Evolutionary conservation across 2,329 filamentous ascomycete species (phyloP).

Genomic region (Colletotrichum sp.): DNA sequence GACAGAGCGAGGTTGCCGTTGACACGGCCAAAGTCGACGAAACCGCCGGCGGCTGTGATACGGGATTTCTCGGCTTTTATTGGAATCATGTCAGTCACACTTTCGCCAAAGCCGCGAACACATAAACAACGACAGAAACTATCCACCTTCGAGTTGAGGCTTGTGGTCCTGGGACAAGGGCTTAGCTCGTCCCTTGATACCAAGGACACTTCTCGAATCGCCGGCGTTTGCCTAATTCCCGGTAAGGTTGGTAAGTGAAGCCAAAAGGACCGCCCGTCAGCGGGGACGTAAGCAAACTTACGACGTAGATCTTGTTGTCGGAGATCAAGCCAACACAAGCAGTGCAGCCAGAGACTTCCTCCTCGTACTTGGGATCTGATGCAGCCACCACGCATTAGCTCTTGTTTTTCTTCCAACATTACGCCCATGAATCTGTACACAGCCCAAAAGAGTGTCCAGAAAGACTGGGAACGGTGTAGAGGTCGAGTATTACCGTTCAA

Average conservation of each 20-base stretch:
- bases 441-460: neutral
- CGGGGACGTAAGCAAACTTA: constrained; percentile 58
- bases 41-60: constrained; percentile 94
- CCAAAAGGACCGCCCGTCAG: constrained; percentile 27
- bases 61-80: constrained; percentile 86
- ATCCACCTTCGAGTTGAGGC: constrained; percentile 91
- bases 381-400: constrained; percentile 6
- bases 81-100: neutral
- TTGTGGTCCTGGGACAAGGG: constrained; percentile 99
- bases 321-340: constrained; percentile 90
- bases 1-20: constrained; percentile 98
- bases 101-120: neutral
- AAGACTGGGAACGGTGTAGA: constrained; percentile 25
- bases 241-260: constrained; percentile 14
- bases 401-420: neutral
- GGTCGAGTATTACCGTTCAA: constrained; percentile 74
- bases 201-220: constrained; percentile 92
- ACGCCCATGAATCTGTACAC: neutral
- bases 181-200: constrained; percentile 96
- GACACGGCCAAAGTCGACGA: constrained; percentile 97
- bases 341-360: constrained; percentile 97
- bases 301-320: constrained; percentile 91
- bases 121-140: neutral
- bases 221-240: constrained; percentile 86
- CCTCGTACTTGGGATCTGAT: constrained; percentile 92